These are phyloP conservation scores for Magnusiomyces tetraspermus DNA, from an alignment of 1,139 yeast species.

Conservation along the genomic window DNA sequence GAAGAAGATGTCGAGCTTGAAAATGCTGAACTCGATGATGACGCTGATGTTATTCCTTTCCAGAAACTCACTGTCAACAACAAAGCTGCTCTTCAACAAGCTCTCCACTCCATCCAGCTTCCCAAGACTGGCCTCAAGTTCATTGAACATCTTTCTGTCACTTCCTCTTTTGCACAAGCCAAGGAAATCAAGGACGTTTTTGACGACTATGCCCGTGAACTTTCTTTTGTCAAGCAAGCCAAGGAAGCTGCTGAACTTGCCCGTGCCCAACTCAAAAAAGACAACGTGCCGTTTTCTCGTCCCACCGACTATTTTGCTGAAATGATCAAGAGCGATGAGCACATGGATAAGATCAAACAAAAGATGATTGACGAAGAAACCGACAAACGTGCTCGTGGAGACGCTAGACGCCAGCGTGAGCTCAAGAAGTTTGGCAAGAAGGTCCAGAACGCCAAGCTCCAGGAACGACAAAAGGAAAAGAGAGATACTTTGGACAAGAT, in stretches of 20 bases:
- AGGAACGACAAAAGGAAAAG: conserved; percentile 91
- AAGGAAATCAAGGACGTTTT: conserved; percentile 77
- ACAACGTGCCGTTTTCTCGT: conserved; percentile 79
- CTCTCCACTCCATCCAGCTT: conserved; percentile 29
- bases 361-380: conserved; percentile 81
- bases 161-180: conserved; percentile 41
- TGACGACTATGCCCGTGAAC: conserved; percentile 85
- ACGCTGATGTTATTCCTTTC: conserved; percentile 82
- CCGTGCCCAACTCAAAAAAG: conserved; percentile 50
- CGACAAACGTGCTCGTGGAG: conserved; percentile 84
- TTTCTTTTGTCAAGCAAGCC: conserved; percentile 86
- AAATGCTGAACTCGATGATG: conserved; percentile 68
- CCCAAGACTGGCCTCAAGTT: conserved; percentile 48
- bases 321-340: conserved; percentile 96
- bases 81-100: conserved; percentile 32
- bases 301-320: conserved; percentile 97
- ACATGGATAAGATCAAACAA: conserved; percentile 86
- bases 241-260: conserved; percentile 74
- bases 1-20: conserved; percentile 44
- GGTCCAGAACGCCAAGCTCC: conserved; percentile 88
- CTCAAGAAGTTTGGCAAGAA: conserved; percentile 96
- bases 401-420: conserved; percentile 88
- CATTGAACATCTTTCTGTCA: conserved; percentile 72
- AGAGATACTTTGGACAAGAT: conserved; percentile 83
- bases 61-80: conserved; percentile 64